Evolutionary conservation across 495 filamentous ascomycete genomes (phyloP).

Genomic region (Hyaloscypha bicolor): DNA sequence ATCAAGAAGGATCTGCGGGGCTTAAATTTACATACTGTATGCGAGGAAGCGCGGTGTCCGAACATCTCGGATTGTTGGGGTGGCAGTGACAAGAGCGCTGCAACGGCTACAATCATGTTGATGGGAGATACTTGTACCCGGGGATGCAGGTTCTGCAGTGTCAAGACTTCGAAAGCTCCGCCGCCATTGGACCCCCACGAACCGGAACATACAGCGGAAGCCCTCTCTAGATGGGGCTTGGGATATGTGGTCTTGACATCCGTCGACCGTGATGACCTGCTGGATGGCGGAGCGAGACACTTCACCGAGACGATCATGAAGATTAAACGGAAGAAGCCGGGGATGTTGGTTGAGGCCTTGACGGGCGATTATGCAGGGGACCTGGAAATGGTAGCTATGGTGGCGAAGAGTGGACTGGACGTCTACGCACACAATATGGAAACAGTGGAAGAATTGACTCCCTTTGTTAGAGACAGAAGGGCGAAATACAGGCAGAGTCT

Average conservation of each 20-base stretch:
- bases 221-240: slow-evolving; percentile 86
- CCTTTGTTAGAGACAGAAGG: slow-evolving; percentile 84
- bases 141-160: slow-evolving; percentile 94
- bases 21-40: slow-evolving; percentile 90
- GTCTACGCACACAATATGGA: slow-evolving; percentile 98
- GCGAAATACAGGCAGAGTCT: slow-evolving; percentile 89
- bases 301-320: slow-evolving; percentile 93
- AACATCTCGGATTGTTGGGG: slow-evolving; percentile 99
- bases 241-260: slow-evolving; percentile 94
- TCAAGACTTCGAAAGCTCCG: slow-evolving; percentile 82
- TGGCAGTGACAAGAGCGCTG: slow-evolving; percentile 80
- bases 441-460: slow-evolving; percentile 89
- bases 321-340: slow-evolving; percentile 87
- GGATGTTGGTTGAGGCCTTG: slow-evolving; percentile 90
- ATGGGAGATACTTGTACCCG: slow-evolving; percentile 99
- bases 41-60: slow-evolving; percentile 95
- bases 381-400: slow-evolving; percentile 75
- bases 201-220: slow-evolving; percentile 95
- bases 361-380: slow-evolving; percentile 90
- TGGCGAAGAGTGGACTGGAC: slow-evolving; percentile 86
- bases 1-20: slow-evolving; percentile 93
- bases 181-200: slow-evolving; percentile 91
- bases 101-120: slow-evolving; percentile 98
- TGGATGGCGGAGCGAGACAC: slow-evolving; percentile 85
- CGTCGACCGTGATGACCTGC: slow-evolving; percentile 91